Base-by-base conservation (phyloP, 2,329 filamentous ascomycete species). In the Plenodomus tracheiphilus region DNA sequence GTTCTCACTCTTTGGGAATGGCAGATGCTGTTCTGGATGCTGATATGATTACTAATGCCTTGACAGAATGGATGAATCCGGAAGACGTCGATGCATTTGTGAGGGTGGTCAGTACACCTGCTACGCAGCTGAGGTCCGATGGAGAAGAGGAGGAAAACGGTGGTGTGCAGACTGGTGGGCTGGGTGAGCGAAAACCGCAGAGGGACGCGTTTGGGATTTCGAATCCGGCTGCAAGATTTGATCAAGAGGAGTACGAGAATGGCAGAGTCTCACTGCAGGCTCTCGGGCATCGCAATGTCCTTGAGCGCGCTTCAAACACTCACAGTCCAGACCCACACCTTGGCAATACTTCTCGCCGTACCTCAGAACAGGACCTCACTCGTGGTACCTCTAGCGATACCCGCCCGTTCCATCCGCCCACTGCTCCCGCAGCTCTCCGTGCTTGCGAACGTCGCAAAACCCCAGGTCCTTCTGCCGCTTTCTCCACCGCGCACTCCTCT, bases 1-100 rank as follows among this genome's bases (percentile, higher is more conserved):
- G 30, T n/a, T 3, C 19, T 15, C 25, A 32, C 18, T 7, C 10
- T 2, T 4, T 28, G 8, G 32, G 28, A 11, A 32, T 11, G 7
- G 28, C 28, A 32, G 28, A 32, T 32, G 17, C 22, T 28, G 15
- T 40, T 13, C 13, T 41, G 25, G 41, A 47, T 10, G 22, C 36
- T 21, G 17, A 45, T 1, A 34, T 41, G 18, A 17, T 35, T 3
- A 37, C 43, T 46, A 46, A 47, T 11, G 18, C 34, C 2, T 35
- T 30, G 3, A 19, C 32, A 37, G 30, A 40, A 8, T 49, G 42
- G 45, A 43, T 51, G 5, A 38, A 51, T 4, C 30, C 41, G 6
- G 19, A 42, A 1, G 39, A 45, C 6, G 38, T 46, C 9, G n/a
- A 22, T 1, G 22, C 46, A 0, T 51, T 47, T 17, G 34, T 51